Evolutionary conservation across 106 monocot genomes (phyloP).

Genomic region (Cymbidium sinense): DNA sequence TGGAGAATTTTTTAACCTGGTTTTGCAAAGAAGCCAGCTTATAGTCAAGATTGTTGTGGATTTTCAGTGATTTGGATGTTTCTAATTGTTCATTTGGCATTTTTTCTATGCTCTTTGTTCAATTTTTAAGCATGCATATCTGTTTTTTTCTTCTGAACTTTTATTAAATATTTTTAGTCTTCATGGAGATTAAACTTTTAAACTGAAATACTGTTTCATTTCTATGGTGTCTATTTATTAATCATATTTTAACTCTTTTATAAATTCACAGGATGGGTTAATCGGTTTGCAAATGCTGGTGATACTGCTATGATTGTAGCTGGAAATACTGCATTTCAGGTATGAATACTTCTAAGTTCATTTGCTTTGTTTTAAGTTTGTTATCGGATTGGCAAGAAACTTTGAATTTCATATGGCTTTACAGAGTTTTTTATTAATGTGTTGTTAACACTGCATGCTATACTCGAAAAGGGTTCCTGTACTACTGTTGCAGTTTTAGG

Average conservation of each 20-base stretch:
- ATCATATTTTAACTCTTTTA: constrained; percentile 10
- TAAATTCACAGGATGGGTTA: constrained; percentile 70
- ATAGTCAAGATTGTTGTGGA: background rate
- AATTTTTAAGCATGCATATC: background rate
- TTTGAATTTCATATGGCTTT: background rate
- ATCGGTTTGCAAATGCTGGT: constrained; percentile 96
- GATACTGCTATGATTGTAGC: constrained; percentile 88
- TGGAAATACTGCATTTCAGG: constrained; percentile 69
- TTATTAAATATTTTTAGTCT: background rate
- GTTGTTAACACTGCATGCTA: background rate
- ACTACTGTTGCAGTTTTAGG: background rate
- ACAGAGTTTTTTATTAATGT: background rate
- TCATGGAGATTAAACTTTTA: background rate
- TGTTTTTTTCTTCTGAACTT: background rate
- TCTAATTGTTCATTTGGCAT: background rate
- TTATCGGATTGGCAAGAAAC: background rate
- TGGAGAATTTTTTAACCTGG: background rate
- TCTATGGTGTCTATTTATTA: background rate
- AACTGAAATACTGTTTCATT: background rate
- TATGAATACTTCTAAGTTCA: constrained; percentile 14
- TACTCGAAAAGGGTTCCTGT: background rate
- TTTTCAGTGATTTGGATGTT: background rate
- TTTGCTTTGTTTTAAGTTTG: background rate
- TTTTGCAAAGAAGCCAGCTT: background rate
- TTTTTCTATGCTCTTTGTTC: background rate